A percentile compares a stretch with the other conserved stretches of the same genome.
Conservation (phyloP, 345 rosid genomes). For the Mangifera indica region DNA sequence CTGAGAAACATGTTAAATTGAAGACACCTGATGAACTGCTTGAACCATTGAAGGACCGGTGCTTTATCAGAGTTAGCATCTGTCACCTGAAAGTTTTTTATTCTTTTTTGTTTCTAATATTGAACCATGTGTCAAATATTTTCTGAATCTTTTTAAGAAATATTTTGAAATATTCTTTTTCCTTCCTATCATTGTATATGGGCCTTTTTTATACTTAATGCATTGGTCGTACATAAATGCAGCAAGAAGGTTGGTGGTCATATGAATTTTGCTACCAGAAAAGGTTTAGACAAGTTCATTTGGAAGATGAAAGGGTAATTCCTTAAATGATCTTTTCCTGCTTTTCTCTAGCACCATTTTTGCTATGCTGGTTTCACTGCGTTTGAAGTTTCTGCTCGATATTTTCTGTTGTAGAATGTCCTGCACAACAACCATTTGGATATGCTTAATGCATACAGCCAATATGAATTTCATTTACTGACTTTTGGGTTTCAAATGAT, state of each 20-base stretch:
- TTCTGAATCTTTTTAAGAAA: not conserved
- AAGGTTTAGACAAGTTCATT: slow-evolving; percentile 61
- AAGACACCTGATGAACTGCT: slow-evolving; percentile 93
- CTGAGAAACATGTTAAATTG: slow-evolving; percentile 61
- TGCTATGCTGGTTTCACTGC: not conserved
- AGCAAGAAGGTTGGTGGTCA: slow-evolving; percentile 99
- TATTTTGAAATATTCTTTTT: not conserved
- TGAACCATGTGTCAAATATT: not conserved
- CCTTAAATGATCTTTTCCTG: slow-evolving; percentile 8
- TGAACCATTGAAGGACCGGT: slow-evolving; percentile 57
- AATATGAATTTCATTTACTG: not conserved
- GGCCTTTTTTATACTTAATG: not conserved
- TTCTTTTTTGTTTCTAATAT: not conserved
- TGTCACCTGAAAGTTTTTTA: not conserved
- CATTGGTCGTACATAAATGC: slow-evolving; percentile 24
- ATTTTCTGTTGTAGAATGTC: no score
- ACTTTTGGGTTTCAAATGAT: not conserved
- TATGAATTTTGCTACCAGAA: slow-evolving; percentile 83
- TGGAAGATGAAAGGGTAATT: slow-evolving; percentile 69
- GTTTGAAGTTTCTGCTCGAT: not conserved
- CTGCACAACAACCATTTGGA: not conserved
- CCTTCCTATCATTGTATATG: not conserved
- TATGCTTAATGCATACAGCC: not conserved
- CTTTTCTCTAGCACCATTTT: not conserved
- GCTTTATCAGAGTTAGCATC: slow-evolving; percentile 62